Evolutionary conservation across 176 grass and related monocot species (phyloP).

Genomic region (Elaeis guineensis): DNA sequence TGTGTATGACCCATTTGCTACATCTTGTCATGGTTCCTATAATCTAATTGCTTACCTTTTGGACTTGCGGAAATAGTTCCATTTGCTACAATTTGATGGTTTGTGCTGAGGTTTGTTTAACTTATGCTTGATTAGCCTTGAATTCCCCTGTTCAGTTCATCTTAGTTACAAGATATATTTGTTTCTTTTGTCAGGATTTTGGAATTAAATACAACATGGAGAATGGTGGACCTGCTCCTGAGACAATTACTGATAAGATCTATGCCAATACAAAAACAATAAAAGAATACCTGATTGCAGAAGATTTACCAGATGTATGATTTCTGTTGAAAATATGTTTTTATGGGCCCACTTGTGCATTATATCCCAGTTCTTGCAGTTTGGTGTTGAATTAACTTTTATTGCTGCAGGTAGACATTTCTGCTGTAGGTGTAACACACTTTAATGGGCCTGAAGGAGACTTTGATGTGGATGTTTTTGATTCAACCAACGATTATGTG

Average conservation of each 20-base stretch:
- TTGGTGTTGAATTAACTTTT: constrained; percentile 10
- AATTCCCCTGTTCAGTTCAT: no score
- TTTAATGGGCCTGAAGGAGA: constrained; percentile 75
- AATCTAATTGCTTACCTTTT: no score
- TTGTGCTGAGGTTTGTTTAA: no score
- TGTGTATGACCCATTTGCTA: no score
- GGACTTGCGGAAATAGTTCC: no score
- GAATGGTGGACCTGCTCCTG: constrained; percentile 94
- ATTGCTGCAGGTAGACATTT: constrained; percentile 75
- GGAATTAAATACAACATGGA: constrained; percentile 99
- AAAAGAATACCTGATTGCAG: constrained; percentile 66
- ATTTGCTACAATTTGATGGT: no score
- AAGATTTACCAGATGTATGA: constrained; percentile 79
- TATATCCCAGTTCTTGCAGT: no score
- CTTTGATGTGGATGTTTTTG: constrained; percentile 94
- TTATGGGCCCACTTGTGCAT: background rate
- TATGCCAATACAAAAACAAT: constrained; percentile 81
- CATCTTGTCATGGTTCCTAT: no score
- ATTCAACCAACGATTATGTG: constrained; percentile 81
- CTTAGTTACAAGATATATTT: background rate
- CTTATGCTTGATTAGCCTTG: no score
- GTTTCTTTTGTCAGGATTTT: constrained; percentile 62
- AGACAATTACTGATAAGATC: constrained; percentile 83
- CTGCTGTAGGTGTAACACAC: constrained; percentile 52
- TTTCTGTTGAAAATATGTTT: constrained; percentile 5